phyloP scores from a whole-genome alignment of 164 flowering plant species.

The Paratinospora sagittata region DNA sequence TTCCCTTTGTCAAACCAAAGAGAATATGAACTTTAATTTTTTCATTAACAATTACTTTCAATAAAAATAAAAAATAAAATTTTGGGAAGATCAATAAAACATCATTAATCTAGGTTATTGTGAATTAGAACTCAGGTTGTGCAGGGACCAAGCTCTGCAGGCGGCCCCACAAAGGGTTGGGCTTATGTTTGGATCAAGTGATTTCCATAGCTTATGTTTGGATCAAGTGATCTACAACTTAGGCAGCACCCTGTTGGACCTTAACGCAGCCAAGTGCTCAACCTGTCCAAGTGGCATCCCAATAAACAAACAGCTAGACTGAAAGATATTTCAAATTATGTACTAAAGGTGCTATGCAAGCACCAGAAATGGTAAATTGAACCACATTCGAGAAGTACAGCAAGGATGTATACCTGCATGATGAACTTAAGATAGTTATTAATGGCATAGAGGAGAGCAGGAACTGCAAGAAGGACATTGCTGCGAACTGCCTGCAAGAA shows the following conservation, averaged over 20 bases:
- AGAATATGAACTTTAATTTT: background rate
- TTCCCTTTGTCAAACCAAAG: background rate
- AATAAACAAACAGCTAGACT: background rate
- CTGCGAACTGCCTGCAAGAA: slow-evolving; percentile 86
- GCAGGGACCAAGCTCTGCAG: background rate
- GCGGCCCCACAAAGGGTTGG: background rate
- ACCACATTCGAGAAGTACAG: background rate
- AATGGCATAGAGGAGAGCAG: slow-evolving; percentile 90
- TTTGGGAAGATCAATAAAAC: background rate
- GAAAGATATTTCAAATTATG: background rate
- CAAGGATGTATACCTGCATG: slow-evolving; percentile 76
- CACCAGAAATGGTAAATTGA: background rate
- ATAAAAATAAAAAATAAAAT: no score
- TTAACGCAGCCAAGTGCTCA: background rate
- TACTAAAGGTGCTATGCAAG: background rate
- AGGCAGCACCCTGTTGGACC: background rate
- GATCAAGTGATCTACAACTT: background rate
- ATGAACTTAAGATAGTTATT: slow-evolving; percentile 95
- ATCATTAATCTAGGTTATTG: background rate
- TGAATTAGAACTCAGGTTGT: background rate
- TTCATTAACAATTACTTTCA: no score
- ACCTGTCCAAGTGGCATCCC: background rate
- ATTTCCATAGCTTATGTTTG: no score
- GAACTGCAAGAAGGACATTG: slow-evolving; percentile 96
- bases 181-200: background rate